Evolutionary conservation across 2,329 filamentous ascomycete genomes (phyloP), one percentile per base, ranked within the genome.

Genomic region (Chlorencoelia australis): DNA sequence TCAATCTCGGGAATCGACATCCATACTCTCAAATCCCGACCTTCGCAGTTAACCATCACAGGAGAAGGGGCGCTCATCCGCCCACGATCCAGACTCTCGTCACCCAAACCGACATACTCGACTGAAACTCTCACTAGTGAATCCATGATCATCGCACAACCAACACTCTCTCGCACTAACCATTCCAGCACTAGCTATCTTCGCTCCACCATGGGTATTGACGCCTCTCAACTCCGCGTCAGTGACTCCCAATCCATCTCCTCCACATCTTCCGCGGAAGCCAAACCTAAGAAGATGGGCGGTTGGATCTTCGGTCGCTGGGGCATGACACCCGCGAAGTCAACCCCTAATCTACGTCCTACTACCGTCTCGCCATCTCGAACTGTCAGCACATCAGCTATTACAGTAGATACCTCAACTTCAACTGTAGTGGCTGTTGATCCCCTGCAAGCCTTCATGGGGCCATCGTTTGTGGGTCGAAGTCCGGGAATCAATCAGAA

Each of bases 1-100:
- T 95, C 88, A 0, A 71, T 94, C 2, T 75, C 79, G 0, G 87
- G 86, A 2, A 79, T 94, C 57, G 89, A 95, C 54, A 93, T 94
- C 33, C 87, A 94, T 56, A 87, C 82, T 0, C 67, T 93, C 4
- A 79, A 80, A 50, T 69, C 71, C 2, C 74, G 82, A 4, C 84
- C 85, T 0, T 84, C 82, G 21, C 84, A 93, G 51, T 70, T 91
- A 40, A 73, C 79, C 13, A 64, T 56, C 20, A 64, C 43, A 51
- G 50, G 15, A 56, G 69, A 10, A 18, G 13, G 33, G 64, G 69
- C 40, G 66, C 65, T 39, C 65, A 66, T 55, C 36, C 55, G 62
- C 28, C 59, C 64, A 20, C 66, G 67, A 37, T 63, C 62, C 11
- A 64, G 66, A 35, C 62, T 69, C 46, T 57, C 65, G 8, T 54